Evolutionary conservation across 768 basidiomycete species (phyloP).

Genomic region (Trametopsis cervina): DNA sequence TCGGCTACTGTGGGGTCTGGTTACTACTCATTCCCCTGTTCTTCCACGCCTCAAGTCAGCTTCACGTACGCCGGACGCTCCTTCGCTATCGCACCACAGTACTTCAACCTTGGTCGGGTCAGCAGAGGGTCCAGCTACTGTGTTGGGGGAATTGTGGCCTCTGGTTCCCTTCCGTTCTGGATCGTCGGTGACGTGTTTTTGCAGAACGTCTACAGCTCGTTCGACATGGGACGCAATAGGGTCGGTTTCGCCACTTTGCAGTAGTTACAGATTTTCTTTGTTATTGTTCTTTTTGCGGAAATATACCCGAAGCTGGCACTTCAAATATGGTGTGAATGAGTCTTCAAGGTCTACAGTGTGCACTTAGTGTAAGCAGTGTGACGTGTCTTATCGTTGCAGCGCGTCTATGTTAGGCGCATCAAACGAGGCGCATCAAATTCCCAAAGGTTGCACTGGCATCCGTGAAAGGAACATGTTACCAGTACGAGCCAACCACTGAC

Average conservation of each 20-base stretch:
- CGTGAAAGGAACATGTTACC: too few relatives aligned
- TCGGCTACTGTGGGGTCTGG: constrained; percentile 17
- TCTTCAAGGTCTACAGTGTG: too few relatives aligned
- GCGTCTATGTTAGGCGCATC: background rate
- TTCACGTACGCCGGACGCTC: constrained; percentile 33
- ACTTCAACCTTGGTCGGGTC: constrained; percentile 38
- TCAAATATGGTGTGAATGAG: too few relatives aligned
- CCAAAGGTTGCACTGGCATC: too few relatives aligned
- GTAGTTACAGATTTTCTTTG: too few relatives aligned
- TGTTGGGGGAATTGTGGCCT: constrained; percentile 29
- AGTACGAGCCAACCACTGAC: background rate
- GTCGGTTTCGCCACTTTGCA: constrained; percentile 16
- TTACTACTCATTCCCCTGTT: constrained; percentile 34
- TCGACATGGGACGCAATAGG: constrained; percentile 26
- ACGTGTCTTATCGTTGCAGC: too few relatives aligned
- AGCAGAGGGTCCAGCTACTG: constrained; percentile 27
- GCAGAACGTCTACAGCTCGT: constrained; percentile 39
- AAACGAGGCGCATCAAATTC: too few relatives aligned
- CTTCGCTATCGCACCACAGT: constrained; percentile 29
- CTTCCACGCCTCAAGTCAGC: constrained; percentile 22
- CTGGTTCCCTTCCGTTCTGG: constrained; percentile 20
- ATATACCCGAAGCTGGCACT: too few relatives aligned
- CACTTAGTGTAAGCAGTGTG: too few relatives aligned
- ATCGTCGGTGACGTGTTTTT: constrained; percentile 36
- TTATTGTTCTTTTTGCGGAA: too few relatives aligned